Evolutionary conservation across 1,284 basidiomycete species (phyloP).

Genomic region (Hypsizygus ulmarius): DNA sequence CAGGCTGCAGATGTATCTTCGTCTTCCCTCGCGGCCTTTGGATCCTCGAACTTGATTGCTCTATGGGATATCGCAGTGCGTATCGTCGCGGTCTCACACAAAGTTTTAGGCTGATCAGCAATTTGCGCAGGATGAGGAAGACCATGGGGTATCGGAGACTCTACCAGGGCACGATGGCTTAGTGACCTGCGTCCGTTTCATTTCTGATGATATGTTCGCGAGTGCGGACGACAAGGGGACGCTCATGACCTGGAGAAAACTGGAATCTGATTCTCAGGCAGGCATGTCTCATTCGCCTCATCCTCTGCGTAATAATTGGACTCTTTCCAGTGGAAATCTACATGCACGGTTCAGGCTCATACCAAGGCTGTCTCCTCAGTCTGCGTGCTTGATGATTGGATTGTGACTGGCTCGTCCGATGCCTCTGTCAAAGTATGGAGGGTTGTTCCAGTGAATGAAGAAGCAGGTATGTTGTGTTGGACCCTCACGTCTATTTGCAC

Average conservation of each 20-base stretch:
- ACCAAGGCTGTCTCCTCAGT: slow-evolving; percentile 66
- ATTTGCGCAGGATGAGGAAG: slow-evolving; percentile 40
- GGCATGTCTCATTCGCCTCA: slow-evolving; percentile 32
- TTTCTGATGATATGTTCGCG: slow-evolving; percentile 48
- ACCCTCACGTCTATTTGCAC: slow-evolving; percentile 2
- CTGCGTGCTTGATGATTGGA: slow-evolving; percentile 40
- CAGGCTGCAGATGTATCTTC: slow-evolving; percentile 59
- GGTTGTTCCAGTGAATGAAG: slow-evolving; percentile 29
- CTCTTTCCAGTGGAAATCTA: slow-evolving; percentile 50
- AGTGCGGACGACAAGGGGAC: slow-evolving; percentile 76
- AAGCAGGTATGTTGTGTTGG: slow-evolving; percentile 30
- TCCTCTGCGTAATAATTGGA: background rate
- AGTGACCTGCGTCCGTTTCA: slow-evolving; percentile 77
- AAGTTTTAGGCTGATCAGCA: slow-evolving; percentile 12
- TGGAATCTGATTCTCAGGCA: slow-evolving; percentile 40
- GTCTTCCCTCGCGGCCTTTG: slow-evolving; percentile 70
- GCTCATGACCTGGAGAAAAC: slow-evolving; percentile 52
- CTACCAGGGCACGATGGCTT: slow-evolving; percentile 71
- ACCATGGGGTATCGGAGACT: slow-evolving; percentile 62
- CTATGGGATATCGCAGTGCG: slow-evolving; percentile 68
- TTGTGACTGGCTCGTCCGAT: slow-evolving; percentile 83
- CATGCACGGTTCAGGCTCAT: slow-evolving; percentile 57
- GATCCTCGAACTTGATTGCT: slow-evolving; percentile 71
- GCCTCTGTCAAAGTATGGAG: slow-evolving; percentile 73
- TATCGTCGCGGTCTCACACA: slow-evolving; percentile 27